Conservation (phyloP, 1,139 yeast genomes). For the Suhomyces guaymorum region DNA sequence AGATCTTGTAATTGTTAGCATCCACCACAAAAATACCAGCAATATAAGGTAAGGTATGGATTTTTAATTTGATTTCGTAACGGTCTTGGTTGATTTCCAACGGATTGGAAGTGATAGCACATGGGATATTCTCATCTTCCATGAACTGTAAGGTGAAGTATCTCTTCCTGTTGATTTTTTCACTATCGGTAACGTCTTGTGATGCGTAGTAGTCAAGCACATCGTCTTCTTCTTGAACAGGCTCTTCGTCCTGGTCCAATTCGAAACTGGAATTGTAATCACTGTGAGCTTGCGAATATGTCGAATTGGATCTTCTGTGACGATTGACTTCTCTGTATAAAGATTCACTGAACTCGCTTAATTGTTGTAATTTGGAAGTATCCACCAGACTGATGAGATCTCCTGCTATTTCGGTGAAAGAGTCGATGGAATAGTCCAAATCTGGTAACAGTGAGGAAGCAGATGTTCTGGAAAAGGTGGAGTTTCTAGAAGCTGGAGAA, state of each 20-base stretch:
- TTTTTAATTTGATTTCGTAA: constrained; percentile 52
- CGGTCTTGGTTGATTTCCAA: constrained; percentile 43
- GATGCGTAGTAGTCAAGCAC: constrained; percentile 17
- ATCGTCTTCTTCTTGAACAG: constrained; percentile 13
- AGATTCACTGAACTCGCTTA: constrained; percentile 35
- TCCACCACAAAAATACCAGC: constrained; percentile 84
- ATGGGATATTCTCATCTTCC: constrained; percentile 53
- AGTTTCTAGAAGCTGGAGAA: constrained; percentile 2
- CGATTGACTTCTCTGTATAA: constrained; percentile 18
- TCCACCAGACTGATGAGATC: constrained; percentile 31
- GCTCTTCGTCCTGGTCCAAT: constrained; percentile 9
- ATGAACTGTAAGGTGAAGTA: constrained; percentile 60
- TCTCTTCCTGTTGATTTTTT: constrained; percentile 54
- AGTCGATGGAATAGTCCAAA: constrained; percentile 29
- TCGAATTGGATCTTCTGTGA: constrained; percentile 6
- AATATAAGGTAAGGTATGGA: constrained; percentile 80
- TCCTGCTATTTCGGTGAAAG: constrained; percentile 46
- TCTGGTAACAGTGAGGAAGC: constrained; percentile 1
- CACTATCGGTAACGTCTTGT: constrained; percentile 40
- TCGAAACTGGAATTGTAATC: constrained; percentile 1
- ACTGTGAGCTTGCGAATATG: constrained; percentile 3
- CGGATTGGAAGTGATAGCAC: constrained; percentile 68
- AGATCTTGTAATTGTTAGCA: constrained; percentile 43
- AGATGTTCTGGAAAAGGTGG: background rate
- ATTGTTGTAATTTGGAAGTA: constrained; percentile 19